Conservation (phyloP, 805 yeast species). For the Metschnikowia anglica region DNA sequence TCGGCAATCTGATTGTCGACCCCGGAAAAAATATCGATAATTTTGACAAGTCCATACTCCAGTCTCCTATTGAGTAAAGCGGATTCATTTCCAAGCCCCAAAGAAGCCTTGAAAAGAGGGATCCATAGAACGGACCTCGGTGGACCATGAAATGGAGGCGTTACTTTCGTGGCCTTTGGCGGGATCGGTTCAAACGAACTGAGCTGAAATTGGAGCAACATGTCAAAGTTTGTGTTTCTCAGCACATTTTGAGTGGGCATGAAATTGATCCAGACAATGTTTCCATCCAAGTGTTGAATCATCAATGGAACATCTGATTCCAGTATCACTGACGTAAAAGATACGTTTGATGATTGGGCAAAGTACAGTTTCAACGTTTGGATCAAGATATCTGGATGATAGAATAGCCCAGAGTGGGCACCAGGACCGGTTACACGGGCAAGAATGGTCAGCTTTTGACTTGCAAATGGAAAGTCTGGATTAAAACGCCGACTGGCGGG, state of each 20-base stretch:
- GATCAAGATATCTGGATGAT: slow-evolving; percentile 11
- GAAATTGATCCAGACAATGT: slow-evolving; percentile 10
- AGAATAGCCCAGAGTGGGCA: slow-evolving; percentile 10
- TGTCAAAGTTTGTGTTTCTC: background rate
- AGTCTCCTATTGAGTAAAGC: background rate
- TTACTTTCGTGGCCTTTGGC: background rate
- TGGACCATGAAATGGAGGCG: background rate
- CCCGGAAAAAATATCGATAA: slow-evolving; percentile 1
- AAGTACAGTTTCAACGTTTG: slow-evolving; percentile 7
- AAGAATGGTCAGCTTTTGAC: slow-evolving; percentile 1
- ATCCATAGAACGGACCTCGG: slow-evolving; percentile 21
- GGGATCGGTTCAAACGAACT: slow-evolving; percentile 1
- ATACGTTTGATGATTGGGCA: slow-evolving; percentile 11
- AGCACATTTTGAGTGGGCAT: background rate
- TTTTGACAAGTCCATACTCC: background rate
- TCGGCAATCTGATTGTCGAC: slow-evolving; percentile 3
- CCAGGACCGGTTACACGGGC: slow-evolving; percentile 1
- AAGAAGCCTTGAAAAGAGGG: slow-evolving; percentile 18
- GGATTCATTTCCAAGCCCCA: slow-evolving; percentile 9
- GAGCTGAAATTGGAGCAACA: slow-evolving; percentile 5
- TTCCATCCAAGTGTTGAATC: background rate
- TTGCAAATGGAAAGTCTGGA: slow-evolving; percentile 11
- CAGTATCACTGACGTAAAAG: slow-evolving; percentile 13
- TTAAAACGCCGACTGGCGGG: background rate
- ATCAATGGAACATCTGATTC: background rate